Percentiles rank a stretch among this genome's conserved stretches.
Conservation (phyloP, 257 asterid species). For the Jaltomata sinuosa region DNA sequence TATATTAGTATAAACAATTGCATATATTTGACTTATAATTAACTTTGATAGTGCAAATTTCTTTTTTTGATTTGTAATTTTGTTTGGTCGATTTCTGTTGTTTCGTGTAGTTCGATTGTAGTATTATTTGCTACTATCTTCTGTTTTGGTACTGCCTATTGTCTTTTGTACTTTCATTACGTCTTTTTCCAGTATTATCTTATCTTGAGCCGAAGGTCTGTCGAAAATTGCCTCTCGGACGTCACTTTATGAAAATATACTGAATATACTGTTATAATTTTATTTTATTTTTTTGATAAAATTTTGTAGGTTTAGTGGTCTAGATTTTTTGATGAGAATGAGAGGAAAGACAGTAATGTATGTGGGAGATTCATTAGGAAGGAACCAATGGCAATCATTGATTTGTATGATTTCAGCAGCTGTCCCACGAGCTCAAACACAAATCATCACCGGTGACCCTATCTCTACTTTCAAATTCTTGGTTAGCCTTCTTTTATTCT, state of each 20-base stretch:
- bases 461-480: slow-evolving; percentile 53
- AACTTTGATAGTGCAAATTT: not conserved
- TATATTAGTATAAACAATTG: not conserved
- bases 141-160: no score
- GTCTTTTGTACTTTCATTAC: no score
- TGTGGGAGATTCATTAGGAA: slow-evolving; percentile 90
- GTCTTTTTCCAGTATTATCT: no score
- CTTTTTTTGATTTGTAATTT: no score
- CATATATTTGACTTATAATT: not conserved
- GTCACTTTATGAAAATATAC: no score
- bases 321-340: slow-evolving; percentile 23
- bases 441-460: slow-evolving; percentile 56
- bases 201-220: no score
- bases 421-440: slow-evolving; percentile 54
- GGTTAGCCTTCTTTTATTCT: slow-evolving; percentile 16
- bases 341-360: slow-evolving; percentile 64
- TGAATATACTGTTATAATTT: no score
- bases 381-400: slow-evolving; percentile 91
- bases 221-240: no score
- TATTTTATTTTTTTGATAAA: not conserved
- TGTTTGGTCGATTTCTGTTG: no score
- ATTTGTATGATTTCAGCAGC: slow-evolving; percentile 71
- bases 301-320: slow-evolving; percentile 26
- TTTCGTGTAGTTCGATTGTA: no score
- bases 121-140: no score